These are phyloP conservation scores for Dioscorea dumetorum DNA, from an alignment of 106 monocot genomes.

Conservation along the genomic window DNA sequence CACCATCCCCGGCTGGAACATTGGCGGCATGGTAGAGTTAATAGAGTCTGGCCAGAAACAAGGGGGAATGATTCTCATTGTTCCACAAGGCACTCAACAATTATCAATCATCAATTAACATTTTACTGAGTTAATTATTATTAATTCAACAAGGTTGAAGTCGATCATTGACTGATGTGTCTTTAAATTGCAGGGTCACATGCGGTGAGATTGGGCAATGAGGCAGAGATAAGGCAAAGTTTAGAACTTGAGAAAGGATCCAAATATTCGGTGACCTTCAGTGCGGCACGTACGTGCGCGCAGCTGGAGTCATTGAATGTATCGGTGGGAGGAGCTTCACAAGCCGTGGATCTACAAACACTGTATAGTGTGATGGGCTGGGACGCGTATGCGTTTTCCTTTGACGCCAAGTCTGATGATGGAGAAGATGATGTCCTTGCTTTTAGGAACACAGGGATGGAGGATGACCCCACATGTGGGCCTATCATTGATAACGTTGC, in stretches of 20 bases:
- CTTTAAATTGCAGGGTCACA: conserved; percentile 37
- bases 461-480: conserved; percentile 91
- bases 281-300: conserved; percentile 89
- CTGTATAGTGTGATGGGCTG: conserved; percentile 91
- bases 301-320: conserved; percentile 89
- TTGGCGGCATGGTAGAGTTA: conserved; percentile 86
- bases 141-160: no score
- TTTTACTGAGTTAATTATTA: no score
- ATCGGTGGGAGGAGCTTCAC: conserved; percentile 31
- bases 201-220: conserved; percentile 83
- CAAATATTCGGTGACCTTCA: conserved; percentile 75
- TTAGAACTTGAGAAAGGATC: conserved; percentile 67
- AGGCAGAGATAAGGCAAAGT: conserved; percentile 62
- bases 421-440: conserved; percentile 18
- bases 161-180: no score
- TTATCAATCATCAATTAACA: not conserved
- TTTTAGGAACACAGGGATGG: conserved; percentile 89
- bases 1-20: conserved; percentile 61
- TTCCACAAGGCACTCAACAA: conserved; percentile 65
- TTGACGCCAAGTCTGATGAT: conserved; percentile 31
- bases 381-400: conserved; percentile 86
- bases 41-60: conserved; percentile 81
- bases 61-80: conserved; percentile 95
- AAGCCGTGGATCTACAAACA: conserved; percentile 85
- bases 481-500: conserved; percentile 88